phyloP scores from a whole-genome alignment of 2,329 filamentous ascomycete genomes.

The Byssothecium circinans region DNA sequence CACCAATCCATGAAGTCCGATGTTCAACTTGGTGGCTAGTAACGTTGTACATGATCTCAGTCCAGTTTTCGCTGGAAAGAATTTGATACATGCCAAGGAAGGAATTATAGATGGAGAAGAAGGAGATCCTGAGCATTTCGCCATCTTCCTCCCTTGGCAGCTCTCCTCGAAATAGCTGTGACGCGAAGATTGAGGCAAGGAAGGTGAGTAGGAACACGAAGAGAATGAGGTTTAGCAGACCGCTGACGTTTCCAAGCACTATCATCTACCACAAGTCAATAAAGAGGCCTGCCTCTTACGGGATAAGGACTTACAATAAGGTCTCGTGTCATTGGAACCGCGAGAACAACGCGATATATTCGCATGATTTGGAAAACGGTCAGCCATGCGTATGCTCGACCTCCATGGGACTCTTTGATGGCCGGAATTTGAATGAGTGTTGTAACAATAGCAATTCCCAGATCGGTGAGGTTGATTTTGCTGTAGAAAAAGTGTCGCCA shows the following conservation, averaged over 20 bases:
- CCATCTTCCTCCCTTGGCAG: constrained; percentile 66
- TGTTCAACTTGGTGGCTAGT: constrained; percentile 67
- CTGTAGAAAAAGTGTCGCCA: constrained; percentile 79
- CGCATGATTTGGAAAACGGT: constrained; percentile 91
- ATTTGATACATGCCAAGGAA: constrained; percentile 99
- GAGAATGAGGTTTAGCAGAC: constrained; percentile 90
- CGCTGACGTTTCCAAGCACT: constrained; percentile 86
- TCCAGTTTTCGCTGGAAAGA: constrained; percentile 96
- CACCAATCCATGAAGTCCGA: constrained; percentile 88
- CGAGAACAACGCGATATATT: constrained; percentile 87
- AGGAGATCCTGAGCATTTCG: constrained; percentile 69
- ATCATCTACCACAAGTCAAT: constrained; percentile 51
- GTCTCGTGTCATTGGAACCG: constrained; percentile 81
- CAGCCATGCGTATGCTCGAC: constrained; percentile 79
- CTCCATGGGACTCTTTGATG: constrained; percentile 65
- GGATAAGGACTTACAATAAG: constrained; percentile 63
- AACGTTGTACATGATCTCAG: constrained; percentile 78
- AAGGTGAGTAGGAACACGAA: constrained; percentile 97
- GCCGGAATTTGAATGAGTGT: constrained; percentile 81
- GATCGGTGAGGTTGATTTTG: constrained; percentile 76
- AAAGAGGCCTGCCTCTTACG: too few relatives aligned
- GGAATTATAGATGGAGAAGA: constrained; percentile 89
- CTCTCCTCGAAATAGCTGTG: constrained; percentile 88
- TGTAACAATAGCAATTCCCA: constrained; percentile 78
- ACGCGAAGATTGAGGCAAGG: constrained; percentile 87